Conservation (phyloP, 805 yeast species). For the Trichomonascus vanleenenianus region DNA sequence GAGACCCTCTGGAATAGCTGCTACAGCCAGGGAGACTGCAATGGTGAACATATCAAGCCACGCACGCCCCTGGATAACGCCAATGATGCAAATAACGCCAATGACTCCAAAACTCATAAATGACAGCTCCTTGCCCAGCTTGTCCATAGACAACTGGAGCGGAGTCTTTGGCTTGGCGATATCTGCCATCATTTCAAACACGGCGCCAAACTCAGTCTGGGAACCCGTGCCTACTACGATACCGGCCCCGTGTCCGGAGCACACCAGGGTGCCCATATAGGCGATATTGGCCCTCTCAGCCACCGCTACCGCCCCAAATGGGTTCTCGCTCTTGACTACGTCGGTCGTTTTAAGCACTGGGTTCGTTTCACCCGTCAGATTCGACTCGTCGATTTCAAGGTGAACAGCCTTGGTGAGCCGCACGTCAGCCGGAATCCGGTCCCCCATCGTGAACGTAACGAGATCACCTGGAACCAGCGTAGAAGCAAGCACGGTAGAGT, state of each 20-base stretch:
- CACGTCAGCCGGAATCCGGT: conserved; percentile 92
- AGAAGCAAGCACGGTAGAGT: conserved; percentile 77
- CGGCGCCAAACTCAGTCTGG: conserved; percentile 89
- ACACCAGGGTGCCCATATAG: conserved; percentile 94
- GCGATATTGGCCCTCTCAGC: conserved; percentile 74
- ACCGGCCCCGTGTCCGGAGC: conserved; percentile 94
- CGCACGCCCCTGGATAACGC: conserved; percentile 82
- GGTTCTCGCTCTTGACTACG: conserved; percentile 24
- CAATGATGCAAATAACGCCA: conserved; percentile 85
- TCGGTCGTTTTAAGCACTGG: conserved; percentile 67
- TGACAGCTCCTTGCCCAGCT: conserved; percentile 85
- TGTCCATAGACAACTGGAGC: conserved; percentile 90
- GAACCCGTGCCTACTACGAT: conserved; percentile 86
- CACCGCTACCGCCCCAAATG: conserved; percentile 36
- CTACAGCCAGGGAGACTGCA: conserved; percentile 95
- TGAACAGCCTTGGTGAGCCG: conserved; percentile 74
- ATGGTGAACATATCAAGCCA: conserved; percentile 99
- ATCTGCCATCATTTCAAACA: conserved; percentile 88
- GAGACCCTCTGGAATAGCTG: conserved; percentile 98
- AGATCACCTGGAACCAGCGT: conserved; percentile 93
- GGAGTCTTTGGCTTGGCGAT: conserved; percentile 99
- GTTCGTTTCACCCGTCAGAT: conserved; percentile 88
- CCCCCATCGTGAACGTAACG: conserved; percentile 86
- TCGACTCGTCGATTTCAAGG: conserved; percentile 83
- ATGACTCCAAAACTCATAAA: conserved; percentile 77